Evolutionary conservation across 495 filamentous ascomycete genomes (phyloP), one percentile per base, ranked within the genome.

Genomic region (Friedmanniomyces endolithicus): DNA sequence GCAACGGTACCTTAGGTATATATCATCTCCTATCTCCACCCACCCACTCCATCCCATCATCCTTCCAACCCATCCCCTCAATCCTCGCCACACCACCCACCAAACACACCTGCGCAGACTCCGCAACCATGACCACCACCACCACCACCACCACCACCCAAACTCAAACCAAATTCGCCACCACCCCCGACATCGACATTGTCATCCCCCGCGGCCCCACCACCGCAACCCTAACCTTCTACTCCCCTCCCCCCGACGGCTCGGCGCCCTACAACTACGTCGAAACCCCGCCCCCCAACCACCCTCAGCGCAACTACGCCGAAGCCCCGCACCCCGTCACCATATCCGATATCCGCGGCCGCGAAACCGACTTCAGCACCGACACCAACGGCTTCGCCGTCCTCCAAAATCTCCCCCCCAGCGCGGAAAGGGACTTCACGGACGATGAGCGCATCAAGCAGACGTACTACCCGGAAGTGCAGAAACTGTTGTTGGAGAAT

Each of bases 391-490:
- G 86, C 57, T 90, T 94, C 75, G 40, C 34, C 50, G 69, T 73
- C 39, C 63, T 82, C 11, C 67, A 68, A 24, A 66, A 72, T 44
- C 61, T 82, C 6, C 70, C 78, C 11, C 70, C 78, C 11, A 78
- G 77, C 0, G 52, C 74, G 11, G 79, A 83, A 61, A 61, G 62
- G 17, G 75, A 76, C 19, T 95, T 88, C 70, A 64, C 62, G 44
- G 75, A 81, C 55, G 83, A 88, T 65, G 74, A 68, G 9, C 72
- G 74, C 33, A 84, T 94, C 63, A 64, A 77, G 46, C 47, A 66
- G 14, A 70, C 77, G 55, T 95, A 95, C 75, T 95, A 94, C 75
- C 85, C 87, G 0, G 87, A 94, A 64, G 78, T 90, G 22, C 79
- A 85, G 68, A 54, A 69, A 7, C 72, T 94, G 48, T 68, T 95